phyloP scores from a whole-genome alignment of 2,329 filamentous ascomycete genomes.

The Aspergillus melleus region DNA sequence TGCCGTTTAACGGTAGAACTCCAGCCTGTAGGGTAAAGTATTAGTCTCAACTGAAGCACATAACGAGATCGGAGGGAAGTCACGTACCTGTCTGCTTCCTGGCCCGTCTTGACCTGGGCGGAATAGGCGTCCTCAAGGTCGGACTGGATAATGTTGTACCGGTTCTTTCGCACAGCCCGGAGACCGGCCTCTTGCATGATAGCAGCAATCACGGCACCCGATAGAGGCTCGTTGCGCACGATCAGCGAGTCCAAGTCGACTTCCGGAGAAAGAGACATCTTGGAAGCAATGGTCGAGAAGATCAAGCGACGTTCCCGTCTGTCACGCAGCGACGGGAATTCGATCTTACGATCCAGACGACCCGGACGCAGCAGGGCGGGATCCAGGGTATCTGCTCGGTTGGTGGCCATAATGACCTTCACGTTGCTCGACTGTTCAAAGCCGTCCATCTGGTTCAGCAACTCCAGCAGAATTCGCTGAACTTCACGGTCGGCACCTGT shows the following conservation, averaged over 20 bases:
- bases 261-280: constrained; percentile 96
- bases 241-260: constrained; percentile 96
- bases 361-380: constrained; percentile 91
- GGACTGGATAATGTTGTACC: constrained; percentile 98
- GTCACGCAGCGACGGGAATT: constrained; percentile 94
- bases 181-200: constrained; percentile 99
- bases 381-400: constrained; percentile 95
- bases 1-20: constrained; percentile 72
- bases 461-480: constrained; percentile 93
- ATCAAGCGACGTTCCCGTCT: constrained; percentile 93
- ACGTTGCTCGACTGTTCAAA: constrained; percentile 99
- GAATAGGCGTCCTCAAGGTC: constrained; percentile 98
- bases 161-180: constrained; percentile 91
- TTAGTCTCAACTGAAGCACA: constrained; percentile 41
- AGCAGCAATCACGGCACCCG: constrained; percentile 92
- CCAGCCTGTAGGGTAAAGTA: constrained; percentile 65
- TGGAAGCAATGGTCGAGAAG: constrained; percentile 92
- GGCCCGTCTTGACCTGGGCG: constrained; percentile 85
- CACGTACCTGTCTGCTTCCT: constrained; percentile 62
- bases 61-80: constrained; percentile 10
- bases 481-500: constrained; percentile 97
- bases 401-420: constrained; percentile 99
- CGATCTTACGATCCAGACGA: constrained; percentile 95
- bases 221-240: constrained; percentile 92
- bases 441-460: constrained; percentile 99